These are phyloP conservation scores for Cryphonectria carpinicola DNA, from an alignment of 2,329 filamentous ascomycete species.

Conservation along the genomic window DNA sequence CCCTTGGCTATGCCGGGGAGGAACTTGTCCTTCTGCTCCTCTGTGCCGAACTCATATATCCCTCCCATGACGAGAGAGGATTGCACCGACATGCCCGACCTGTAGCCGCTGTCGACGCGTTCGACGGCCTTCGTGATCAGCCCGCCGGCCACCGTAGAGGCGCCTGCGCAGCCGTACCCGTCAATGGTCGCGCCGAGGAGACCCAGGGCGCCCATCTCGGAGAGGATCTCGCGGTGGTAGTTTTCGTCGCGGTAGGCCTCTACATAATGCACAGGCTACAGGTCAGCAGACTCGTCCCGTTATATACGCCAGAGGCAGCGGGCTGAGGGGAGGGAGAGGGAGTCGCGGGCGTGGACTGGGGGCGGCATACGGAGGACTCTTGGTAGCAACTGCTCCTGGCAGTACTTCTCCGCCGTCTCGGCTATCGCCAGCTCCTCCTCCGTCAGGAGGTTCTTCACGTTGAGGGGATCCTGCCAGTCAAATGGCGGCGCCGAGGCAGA, in stretches of 20 bases:
- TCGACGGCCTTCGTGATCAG: conserved; percentile 86
- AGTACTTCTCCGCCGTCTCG: conserved; percentile 91
- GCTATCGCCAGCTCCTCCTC: conserved; percentile 90
- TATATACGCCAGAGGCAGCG: background rate
- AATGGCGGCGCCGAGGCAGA: conserved; percentile 54
- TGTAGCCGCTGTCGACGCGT: conserved; percentile 83
- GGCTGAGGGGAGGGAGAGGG: background rate
- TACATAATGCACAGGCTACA: conserved; percentile 21
- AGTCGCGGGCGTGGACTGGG: background rate
- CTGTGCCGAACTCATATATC: conserved; percentile 79
- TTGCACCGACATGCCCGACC: conserved; percentile 87
- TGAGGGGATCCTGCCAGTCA: conserved; percentile 91
- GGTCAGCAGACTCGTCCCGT: conserved; percentile 6
- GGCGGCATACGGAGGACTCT: conserved; percentile 76
- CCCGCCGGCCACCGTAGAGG: conserved; percentile 78
- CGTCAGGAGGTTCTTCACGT: conserved; percentile 74
- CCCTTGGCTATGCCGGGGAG: conserved; percentile 78
- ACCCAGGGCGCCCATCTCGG: conserved; percentile 85
- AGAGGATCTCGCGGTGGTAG: conserved; percentile 78
- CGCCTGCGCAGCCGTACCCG: conserved; percentile 82
- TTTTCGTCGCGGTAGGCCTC: conserved; percentile 71
- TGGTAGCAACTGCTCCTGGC: conserved; percentile 85
- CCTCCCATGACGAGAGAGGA: conserved; percentile 85
- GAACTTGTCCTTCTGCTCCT: conserved; percentile 80
- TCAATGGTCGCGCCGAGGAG: conserved; percentile 80